Conservation (phyloP, 2,329 filamentous ascomycete genomes). For the Aureobasidium sp. region DNA sequence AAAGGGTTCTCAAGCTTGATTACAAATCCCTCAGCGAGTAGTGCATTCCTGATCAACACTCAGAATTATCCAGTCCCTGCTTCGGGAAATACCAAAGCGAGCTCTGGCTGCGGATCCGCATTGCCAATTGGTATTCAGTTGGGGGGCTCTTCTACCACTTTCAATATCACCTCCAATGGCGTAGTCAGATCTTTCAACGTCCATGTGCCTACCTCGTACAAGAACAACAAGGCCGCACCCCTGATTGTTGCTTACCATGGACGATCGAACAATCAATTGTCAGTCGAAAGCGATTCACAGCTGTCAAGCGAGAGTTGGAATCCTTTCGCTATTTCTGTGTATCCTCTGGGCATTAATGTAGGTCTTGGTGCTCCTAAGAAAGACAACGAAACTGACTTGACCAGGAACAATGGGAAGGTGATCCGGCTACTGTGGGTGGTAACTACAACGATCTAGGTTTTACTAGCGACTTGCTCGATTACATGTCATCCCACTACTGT, state of each 20-base stretch:
- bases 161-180: constrained; percentile 23
- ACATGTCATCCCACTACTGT: constrained; percentile 34
- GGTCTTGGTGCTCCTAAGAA: constrained; percentile 32
- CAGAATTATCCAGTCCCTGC: constrained; percentile 15
- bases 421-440: constrained; percentile 33
- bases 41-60: constrained; percentile 1
- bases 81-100: constrained; percentile 18
- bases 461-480: constrained; percentile 34
- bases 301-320: constrained; percentile 42
- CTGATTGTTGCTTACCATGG: constrained; percentile 47
- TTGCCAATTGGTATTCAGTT: constrained; percentile 20
- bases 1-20: not conserved
- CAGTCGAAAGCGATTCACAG: constrained; percentile 38
- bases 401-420: constrained; percentile 35
- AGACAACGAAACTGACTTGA: constrained; percentile 32
- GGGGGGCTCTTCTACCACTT: constrained; percentile 19
- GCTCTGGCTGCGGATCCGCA: constrained; percentile 22
- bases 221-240: constrained; percentile 30
- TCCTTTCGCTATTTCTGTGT: constrained; percentile 38
- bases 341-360: constrained; percentile 40
- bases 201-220: constrained; percentile 36
- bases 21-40: not conserved
- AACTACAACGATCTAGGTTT: constrained; percentile 36
- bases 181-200: constrained; percentile 31
- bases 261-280: constrained; percentile 30